Conservation (phyloP, 768 basidiomycete genomes). For the Boletus reticuloceps region DNA sequence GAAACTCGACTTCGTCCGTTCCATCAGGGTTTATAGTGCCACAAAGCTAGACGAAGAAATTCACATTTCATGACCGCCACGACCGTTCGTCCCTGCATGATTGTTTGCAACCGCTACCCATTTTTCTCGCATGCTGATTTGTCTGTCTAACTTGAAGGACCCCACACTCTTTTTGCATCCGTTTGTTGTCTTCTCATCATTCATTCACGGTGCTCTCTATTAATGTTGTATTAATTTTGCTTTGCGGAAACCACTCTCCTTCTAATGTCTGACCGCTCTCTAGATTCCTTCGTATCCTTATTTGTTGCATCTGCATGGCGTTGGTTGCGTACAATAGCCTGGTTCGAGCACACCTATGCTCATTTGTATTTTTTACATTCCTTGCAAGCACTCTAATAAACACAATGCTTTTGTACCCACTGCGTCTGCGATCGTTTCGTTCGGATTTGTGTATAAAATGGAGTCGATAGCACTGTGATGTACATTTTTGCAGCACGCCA, state of each 20-base stretch:
- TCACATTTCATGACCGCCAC: conserved; percentile 17
- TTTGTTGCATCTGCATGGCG: conserved; percentile 9
- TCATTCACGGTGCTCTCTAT: background rate
- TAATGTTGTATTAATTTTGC: conserved; percentile 14
- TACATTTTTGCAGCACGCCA: no score
- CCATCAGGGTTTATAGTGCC: conserved; percentile 51
- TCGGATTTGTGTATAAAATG: no score
- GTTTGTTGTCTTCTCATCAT: background rate
- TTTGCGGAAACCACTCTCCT: conserved; percentile 6
- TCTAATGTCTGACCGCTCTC: background rate
- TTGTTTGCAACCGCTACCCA: background rate
- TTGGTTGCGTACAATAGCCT: conserved; percentile 5
- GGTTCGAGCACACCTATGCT: background rate
- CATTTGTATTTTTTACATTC: conserved; percentile 20
- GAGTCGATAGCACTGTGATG: no score
- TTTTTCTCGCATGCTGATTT: conserved; percentile 2
- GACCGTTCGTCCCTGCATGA: background rate
- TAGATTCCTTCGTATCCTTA: conserved; percentile 9
- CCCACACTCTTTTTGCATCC: conserved; percentile 15
- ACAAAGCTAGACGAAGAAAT: conserved; percentile 38
- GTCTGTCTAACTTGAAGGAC: conserved; percentile 8
- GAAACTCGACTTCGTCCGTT: conserved; percentile 49
- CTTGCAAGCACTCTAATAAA: conserved; percentile 5
- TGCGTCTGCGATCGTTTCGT: no score
- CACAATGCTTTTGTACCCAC: background rate